Percentiles rank a stretch among this genome's conserved stretches.
Conservation (phyloP, 1,284 basidiomycete species). For the Apiotrichum siamense region DNA sequence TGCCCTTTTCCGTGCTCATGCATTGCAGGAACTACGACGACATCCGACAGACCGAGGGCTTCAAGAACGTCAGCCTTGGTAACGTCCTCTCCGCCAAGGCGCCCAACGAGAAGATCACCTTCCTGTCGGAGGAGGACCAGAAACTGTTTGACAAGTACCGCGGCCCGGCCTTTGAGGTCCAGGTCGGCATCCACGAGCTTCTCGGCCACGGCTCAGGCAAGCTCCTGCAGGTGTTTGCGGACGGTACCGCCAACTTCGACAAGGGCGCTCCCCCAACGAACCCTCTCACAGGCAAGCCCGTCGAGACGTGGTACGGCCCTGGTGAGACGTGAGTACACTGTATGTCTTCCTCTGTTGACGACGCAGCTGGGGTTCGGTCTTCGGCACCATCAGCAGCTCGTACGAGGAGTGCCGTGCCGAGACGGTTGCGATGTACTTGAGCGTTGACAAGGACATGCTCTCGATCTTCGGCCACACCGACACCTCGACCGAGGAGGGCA, state of each 20-base stretch:
- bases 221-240: conserved; percentile 12
- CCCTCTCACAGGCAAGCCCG: conserved; percentile 16
- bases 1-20: not conserved
- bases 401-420: conserved; percentile 21
- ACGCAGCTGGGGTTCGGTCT: conserved; percentile 8
- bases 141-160: conserved; percentile 12
- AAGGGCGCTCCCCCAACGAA: conserved; percentile 10
- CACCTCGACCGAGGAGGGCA: conserved; percentile 2
- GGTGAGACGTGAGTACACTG: conserved; percentile 11
- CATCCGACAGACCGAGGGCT: conserved; percentile 14
- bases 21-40: conserved; percentile 9
- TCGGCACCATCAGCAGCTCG: conserved; percentile 12
- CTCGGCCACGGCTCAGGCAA: conserved; percentile 20
- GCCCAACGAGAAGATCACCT: conserved; percentile 19
- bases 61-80: conserved; percentile 20
- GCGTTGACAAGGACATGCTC: conserved; percentile 13
- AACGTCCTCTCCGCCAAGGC: conserved; percentile 21
- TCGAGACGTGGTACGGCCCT: conserved; percentile 15
- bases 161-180: conserved; percentile 18
- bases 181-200: conserved; percentile 22
- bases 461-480: conserved; percentile 18
- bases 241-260: conserved; percentile 17
- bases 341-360: not conserved
- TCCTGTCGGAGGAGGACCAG: conserved; percentile 12
- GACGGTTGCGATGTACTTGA: conserved; percentile 16